These are phyloP conservation scores for Zymoseptoria passerinii DNA, from an alignment of 2,329 filamentous ascomycete genomes.

Conservation along the genomic window DNA sequence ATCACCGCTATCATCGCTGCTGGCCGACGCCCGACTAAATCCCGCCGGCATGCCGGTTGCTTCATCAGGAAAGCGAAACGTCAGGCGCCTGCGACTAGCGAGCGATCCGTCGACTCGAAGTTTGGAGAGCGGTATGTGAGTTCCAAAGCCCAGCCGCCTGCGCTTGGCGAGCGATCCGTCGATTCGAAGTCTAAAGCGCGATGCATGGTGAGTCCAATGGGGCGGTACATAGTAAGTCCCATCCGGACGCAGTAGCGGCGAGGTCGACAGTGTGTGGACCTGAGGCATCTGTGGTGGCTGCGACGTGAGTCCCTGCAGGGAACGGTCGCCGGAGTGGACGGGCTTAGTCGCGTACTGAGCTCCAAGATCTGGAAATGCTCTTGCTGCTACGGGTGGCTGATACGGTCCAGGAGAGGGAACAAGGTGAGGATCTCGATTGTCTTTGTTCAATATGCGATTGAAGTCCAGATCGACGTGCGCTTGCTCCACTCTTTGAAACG, in stretches of 20 bases:
- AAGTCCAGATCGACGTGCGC: background rate
- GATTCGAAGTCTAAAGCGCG: no score
- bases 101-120: no score
- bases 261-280: no score
- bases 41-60: background rate
- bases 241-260: no score
- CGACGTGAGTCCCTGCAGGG: background rate
- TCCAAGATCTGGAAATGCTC: no score
- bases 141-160: no score
- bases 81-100: no score
- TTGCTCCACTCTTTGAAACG: background rate
- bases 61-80: background rate
- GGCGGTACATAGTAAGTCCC: no score
- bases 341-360: no score
- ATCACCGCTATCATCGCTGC: background rate
- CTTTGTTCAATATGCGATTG: background rate
- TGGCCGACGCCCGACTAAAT: background rate
- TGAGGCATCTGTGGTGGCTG: background rate
- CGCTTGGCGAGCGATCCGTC: no score
- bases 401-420: background rate
- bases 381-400: background rate
- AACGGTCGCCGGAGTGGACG: background rate
- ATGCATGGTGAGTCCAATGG: no score
- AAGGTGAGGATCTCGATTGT: background rate
- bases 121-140: no score